Base-by-base conservation (phyloP, 257 asterid species). In the Solanum pennellii region DNA sequence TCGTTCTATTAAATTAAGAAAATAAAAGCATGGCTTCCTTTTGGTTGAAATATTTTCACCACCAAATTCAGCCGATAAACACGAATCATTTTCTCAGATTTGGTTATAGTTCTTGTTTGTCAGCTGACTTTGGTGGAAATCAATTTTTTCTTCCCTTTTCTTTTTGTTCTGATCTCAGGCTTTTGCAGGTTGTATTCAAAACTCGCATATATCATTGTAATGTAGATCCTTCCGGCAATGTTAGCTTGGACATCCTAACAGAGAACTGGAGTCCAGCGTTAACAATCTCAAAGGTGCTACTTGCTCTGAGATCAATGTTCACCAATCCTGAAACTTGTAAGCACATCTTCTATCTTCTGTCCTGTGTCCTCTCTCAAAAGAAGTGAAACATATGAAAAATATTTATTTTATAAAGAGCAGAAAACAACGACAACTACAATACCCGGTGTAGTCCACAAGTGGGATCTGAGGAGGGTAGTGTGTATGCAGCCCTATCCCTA, bases 251-350 rank as follows among this genome's bases (percentile, higher is more conserved):
- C 90, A 95, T 95, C 86, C 90, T 97, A 95, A 94, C 94, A 91
- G 98, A 97, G 82, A 94, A 94, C 35, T 97, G 99, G 99, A 97
- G 99, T 85, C 99, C 99, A 1, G 98, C 99, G 60, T 90, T 97
- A 86, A 97, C 99, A 49, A 94, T 97, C 89, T 94, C 99, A 0
- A 97, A 93, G 90, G 94, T 97, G 87, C 91, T 97, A 68, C 92
- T 94, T 85, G 98, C 98, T 3, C 94, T 97, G 88, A 90, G 94
- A 90, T 97, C 98, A 35, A 93, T 97, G 80, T 95, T 95, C 87
- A 93, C 94, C 83, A 91, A 88, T 86, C 98, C 99, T 65, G 97
- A 93, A 83, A 87, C 97, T 31, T 88, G 98, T 97, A 91, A 91
- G 98, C 85, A 83, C 83, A 80, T 87, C 59, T 7, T 45, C 68